These are phyloP conservation scores for Margaritispora aquatica DNA, from an alignment of 495 filamentous ascomycete genomes.

Conservation along the genomic window DNA sequence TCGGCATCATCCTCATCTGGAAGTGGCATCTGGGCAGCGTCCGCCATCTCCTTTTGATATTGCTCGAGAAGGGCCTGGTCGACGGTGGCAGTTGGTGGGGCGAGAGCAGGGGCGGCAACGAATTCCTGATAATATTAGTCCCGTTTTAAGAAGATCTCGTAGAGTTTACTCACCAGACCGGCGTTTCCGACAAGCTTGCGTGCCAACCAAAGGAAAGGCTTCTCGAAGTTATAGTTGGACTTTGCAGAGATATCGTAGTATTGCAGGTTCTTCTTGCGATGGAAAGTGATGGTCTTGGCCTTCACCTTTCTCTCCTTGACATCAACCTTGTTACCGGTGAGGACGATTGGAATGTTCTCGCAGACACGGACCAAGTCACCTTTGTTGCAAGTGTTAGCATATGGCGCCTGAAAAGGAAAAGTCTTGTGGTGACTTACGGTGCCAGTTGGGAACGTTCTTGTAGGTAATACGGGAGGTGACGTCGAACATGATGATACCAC, in stretches of 20 bases:
- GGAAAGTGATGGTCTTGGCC: slow-evolving; percentile 99
- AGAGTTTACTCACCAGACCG: slow-evolving; percentile 58
- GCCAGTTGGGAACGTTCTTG: slow-evolving; percentile 99
- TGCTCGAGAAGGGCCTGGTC: slow-evolving; percentile 72
- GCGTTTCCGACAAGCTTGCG: slow-evolving; percentile 97
- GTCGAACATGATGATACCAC: slow-evolving; percentile 99
- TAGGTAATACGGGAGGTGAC: slow-evolving; percentile 99
- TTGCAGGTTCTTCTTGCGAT: slow-evolving; percentile 99
- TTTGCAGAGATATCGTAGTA: slow-evolving; percentile 99
- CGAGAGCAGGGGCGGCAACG: slow-evolving; percentile 89
- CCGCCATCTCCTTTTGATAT: slow-evolving; percentile 85
- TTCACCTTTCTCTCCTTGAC: slow-evolving; percentile 99
- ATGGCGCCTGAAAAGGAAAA: not conserved
- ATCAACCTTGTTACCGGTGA: slow-evolving; percentile 99
- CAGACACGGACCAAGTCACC: slow-evolving; percentile 99
- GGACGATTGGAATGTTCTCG: slow-evolving; percentile 98
- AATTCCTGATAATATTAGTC: slow-evolving; percentile 64
- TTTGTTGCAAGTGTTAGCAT: slow-evolving; percentile 32
- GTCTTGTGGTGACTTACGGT: slow-evolving; percentile 64
- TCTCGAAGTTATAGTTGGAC: slow-evolving; percentile 99
- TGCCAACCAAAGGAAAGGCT: slow-evolving; percentile 99
- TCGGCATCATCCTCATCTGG: slow-evolving; percentile 91
- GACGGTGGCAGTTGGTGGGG: slow-evolving; percentile 85
- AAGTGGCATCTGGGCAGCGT: slow-evolving; percentile 75
- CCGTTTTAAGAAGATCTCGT: not conserved